phyloP scores from a whole-genome alignment of 176 grass and related monocot species.

The Lolium rigidum region DNA sequence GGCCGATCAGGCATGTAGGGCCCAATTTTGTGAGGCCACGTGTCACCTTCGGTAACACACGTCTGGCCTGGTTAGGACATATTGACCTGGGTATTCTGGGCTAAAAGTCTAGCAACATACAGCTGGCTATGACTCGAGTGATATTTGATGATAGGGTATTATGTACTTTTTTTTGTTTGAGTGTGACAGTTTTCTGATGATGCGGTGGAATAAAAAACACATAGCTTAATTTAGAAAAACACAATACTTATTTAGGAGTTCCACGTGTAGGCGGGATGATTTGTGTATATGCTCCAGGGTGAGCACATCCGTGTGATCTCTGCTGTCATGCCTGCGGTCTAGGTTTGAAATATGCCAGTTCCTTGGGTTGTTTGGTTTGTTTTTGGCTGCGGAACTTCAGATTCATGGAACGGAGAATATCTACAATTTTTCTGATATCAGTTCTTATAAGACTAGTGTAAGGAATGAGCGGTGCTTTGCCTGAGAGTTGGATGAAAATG shows the following conservation, averaged over 20 bases:
- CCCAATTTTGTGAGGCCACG: too few species aligned
- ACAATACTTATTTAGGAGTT: neutral
- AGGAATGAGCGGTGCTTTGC: neutral
- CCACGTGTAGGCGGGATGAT: neutral
- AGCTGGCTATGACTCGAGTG: neutral
- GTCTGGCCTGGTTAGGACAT: neutral
- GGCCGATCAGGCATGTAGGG: too few species aligned
- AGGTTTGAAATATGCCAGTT: neutral
- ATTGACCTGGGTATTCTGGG: slow-evolving; percentile 26
- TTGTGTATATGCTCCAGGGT: neutral
- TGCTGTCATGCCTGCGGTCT: neutral
- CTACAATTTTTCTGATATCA: neutral
- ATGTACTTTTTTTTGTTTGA: neutral
- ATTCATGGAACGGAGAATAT: slow-evolving; percentile 4
- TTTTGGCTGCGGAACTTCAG: neutral
- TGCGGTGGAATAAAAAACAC: neutral
- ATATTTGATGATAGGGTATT: neutral
- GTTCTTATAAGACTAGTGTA: neutral
- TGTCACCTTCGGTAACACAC: too few species aligned
- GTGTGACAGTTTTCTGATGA: neutral
- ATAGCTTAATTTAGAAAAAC: neutral
- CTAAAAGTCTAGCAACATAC: neutral
- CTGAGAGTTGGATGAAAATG: neutral
- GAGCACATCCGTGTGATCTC: neutral
- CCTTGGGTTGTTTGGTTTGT: neutral